These are phyloP conservation scores for Claviceps arundinis DNA, from an alignment of 2,329 filamentous ascomycete species.

Conservation along the genomic window DNA sequence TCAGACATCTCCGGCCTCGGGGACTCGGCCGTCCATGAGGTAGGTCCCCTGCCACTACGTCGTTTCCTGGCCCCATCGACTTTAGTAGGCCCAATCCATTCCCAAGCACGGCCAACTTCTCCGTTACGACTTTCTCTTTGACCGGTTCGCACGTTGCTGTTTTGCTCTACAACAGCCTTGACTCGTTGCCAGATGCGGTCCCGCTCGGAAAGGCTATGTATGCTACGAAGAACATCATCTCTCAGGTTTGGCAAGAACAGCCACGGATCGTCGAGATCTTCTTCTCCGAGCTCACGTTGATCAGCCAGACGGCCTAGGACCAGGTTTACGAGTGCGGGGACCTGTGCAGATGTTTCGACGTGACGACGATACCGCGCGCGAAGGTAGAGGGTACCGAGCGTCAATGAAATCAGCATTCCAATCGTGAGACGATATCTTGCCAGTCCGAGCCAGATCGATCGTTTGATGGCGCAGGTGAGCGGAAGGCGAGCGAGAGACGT, in stretches of 20 bases:
- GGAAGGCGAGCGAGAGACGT: slow-evolving; percentile 85
- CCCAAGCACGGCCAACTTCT: slow-evolving; percentile 54
- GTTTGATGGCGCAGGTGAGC: slow-evolving; percentile 66
- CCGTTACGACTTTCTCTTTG: slow-evolving; percentile 55
- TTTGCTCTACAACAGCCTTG: slow-evolving; percentile 74
- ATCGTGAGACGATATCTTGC: slow-evolving; percentile 78
- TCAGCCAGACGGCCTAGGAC: slow-evolving; percentile 71
- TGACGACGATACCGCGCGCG: slow-evolving; percentile 50
- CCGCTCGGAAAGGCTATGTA: slow-evolving; percentile 63
- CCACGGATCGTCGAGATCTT: slow-evolving; percentile 57
- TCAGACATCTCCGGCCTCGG: slow-evolving; percentile 19
- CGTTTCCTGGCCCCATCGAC: slow-evolving; percentile 32
- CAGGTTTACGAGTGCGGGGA: slow-evolving; percentile 74
- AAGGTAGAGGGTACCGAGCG: slow-evolving; percentile 45
- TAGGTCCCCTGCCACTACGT: slow-evolving; percentile 28
- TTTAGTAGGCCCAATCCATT: slow-evolving; percentile 51
- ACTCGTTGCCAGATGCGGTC: slow-evolving; percentile 79
- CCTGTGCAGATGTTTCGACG: slow-evolving; percentile 52
- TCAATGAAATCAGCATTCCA: slow-evolving; percentile 46
- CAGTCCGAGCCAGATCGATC: slow-evolving; percentile 67
- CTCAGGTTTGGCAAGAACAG: slow-evolving; percentile 79
- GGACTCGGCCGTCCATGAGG: slow-evolving; percentile 30
- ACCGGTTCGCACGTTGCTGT: slow-evolving; percentile 74
- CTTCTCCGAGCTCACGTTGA: slow-evolving; percentile 69
- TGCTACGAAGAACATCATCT: slow-evolving; percentile 75